Base-by-base conservation (phyloP, 2,329 filamentous ascomycete genomes). In the Penicillium sp. region DNA sequence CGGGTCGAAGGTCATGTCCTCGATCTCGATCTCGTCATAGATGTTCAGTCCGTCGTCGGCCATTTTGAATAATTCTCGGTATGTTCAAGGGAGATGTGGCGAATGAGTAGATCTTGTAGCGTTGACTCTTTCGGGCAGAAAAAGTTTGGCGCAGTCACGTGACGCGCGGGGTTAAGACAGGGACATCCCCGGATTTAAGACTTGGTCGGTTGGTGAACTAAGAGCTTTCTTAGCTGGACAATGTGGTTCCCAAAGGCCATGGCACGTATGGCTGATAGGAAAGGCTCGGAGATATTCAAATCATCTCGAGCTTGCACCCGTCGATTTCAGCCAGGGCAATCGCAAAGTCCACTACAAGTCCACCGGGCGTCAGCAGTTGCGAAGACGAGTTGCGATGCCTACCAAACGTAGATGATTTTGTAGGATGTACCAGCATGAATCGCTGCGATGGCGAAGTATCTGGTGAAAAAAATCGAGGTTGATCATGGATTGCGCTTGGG, bases 1-100 rank as follows among this genome's bases (percentile, higher is more conserved):
- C 45, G 86, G 78, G 74, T 97, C 91, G 73, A 85, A 97, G 68
- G 89, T 94, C 91, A 97, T 96, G 76, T 99, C 94, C 75, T 97
- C 93, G 78, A 97, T 97, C 74, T 97, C 93, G 75, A 97, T 93
- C 76, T 97, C 93, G 70, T 97, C 93, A 80, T 97, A 97, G 72
- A 96, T 90, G 64, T 88, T 86, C 54, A 88, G 75, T 50, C 84
- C 80, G 61, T 87, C 69, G 70, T 86, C 85, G 35, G 85, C 80
- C 84, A 86, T 87, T 54, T 63, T 77, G 52, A 41, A 52, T 39
- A 12, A 34, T 42, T 21, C 18, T 35, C 15, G 3, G 18, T 8
- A 23, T 18, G 44, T 50, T 45, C 27, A n/a, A 23, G 25, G 44
- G n/a, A 46, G 15, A 38, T 51, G 52, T 55, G 49, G 41, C 47